Percentiles rank a stretch among this genome's conserved stretches.
Evolutionary conservation across 2,329 filamentous ascomycete genomes (phyloP).

Genomic region (Colletotrichum lini): DNA sequence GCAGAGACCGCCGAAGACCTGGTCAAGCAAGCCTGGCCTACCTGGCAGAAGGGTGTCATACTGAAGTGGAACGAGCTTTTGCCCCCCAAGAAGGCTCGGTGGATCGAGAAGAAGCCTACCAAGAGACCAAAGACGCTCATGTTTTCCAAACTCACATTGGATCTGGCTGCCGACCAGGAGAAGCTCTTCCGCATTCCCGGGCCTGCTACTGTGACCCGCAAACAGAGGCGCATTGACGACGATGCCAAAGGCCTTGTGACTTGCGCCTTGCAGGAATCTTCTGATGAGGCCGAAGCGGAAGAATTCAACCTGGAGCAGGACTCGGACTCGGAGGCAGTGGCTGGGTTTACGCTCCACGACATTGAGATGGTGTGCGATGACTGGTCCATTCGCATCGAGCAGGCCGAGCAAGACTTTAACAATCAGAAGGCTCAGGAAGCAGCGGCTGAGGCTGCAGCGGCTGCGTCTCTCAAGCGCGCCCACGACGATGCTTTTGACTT

Average conservation of each 20-base stretch:
- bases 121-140: constrained; percentile 87
- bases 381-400: constrained; percentile 78
- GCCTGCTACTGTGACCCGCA: constrained; percentile 66
- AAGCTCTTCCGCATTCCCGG: constrained; percentile 85
- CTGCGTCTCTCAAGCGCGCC: constrained; percentile 42
- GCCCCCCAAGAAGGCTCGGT: constrained; percentile 83
- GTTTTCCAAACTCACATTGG: constrained; percentile 89
- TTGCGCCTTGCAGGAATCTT: constrained; percentile 58
- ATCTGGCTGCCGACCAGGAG: constrained; percentile 88
- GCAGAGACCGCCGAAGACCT: constrained; percentile 82
- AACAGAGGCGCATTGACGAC: constrained; percentile 68
- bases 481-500: constrained; percentile 57
- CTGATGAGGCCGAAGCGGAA: constrained; percentile 58
- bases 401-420: constrained; percentile 58
- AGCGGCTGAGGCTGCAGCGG: constrained; percentile 44
- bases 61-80: constrained; percentile 88
- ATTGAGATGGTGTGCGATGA: constrained; percentile 89
- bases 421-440: constrained; percentile 48
- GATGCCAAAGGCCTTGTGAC: constrained; percentile 64
- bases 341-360: constrained; percentile 83
- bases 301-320: constrained; percentile 65
- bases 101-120: constrained; percentile 81
- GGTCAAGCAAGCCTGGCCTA: constrained; percentile 84
- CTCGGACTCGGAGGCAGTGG: constrained; percentile 75
- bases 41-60: constrained; percentile 81